phyloP scores from a whole-genome alignment of 148 eudicot genomes.

The Cornus kousa region DNA sequence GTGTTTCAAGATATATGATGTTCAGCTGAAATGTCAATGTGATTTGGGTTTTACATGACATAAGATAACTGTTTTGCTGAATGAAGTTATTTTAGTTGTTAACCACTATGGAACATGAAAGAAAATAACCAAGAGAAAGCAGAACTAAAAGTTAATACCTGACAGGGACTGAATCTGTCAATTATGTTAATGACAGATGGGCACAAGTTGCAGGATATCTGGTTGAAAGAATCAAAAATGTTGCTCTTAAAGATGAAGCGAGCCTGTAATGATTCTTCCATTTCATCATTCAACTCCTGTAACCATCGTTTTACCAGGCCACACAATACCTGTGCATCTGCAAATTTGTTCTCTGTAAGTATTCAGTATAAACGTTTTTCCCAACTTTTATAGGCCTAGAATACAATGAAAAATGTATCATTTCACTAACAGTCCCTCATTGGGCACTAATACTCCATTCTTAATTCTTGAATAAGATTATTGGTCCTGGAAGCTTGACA shows the following conservation, averaged over 20 bases:
- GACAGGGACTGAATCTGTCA: conserved; percentile 49
- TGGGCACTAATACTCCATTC: background rate
- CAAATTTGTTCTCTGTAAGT: conserved; percentile 15
- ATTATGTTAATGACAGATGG: conserved; percentile 40
- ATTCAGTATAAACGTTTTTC: background rate
- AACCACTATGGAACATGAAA: background rate
- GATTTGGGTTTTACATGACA: background rate
- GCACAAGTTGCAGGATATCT: conserved; percentile 59
- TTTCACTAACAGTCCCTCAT: background rate
- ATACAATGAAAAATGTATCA: background rate
- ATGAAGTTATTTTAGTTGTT: background rate
- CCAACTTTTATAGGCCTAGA: background rate
- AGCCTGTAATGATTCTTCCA: conserved; percentile 47
- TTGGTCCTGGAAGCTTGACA: background rate
- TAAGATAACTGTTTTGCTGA: background rate
- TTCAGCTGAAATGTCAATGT: background rate
- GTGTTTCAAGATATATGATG: background rate
- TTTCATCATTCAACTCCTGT: conserved; percentile 55
- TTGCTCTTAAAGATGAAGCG: conserved; percentile 54
- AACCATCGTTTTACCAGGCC: conserved; percentile 70
- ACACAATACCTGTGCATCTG: conserved; percentile 52
- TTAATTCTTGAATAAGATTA: background rate
- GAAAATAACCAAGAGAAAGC: background rate
- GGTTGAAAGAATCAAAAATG: conserved; percentile 38
- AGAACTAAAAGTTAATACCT: conserved; percentile 35